Evolutionary conservation across 257 asterid genomes (phyloP), one percentile per base, ranked within the genome.

Genomic region (Rubia yunnanensis): DNA sequence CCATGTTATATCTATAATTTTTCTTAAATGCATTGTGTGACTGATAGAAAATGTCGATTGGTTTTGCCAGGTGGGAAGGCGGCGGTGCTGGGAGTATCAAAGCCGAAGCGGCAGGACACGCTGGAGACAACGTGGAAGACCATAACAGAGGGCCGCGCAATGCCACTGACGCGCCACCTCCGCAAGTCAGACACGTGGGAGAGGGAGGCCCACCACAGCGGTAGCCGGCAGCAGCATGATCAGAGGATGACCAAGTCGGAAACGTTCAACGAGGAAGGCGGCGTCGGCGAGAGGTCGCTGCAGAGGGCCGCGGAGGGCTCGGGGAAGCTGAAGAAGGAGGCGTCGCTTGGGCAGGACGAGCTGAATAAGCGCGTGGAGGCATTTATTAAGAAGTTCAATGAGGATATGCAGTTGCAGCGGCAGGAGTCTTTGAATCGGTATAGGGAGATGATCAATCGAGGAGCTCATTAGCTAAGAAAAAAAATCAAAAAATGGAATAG

Each of bases 71-170:
- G 96, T 65, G 88, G 86, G 50, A 88, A 82, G 77, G 61, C 75
- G 77, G 61, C 75, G 27, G 84, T 76, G 64, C 17, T 88, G 66
- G 84, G 91, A 54, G 95, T 91, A 30, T 76, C 87, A 17, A 86
- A 76, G 28, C 76, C 81, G 0, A 88, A 58, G 85, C 77, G 50
- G 71, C 94, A 86, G 13, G 96, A 84, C 76, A 91, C 98, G 28
- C 55, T 88, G 66, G 94, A 88, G 77, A 86, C 74, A 73, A 86
- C 96, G 62, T 91, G 98, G 98, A 88, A 81, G 65, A 81, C 90
- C 1, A 91, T 88, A 63, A 88, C 95, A 0, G 95, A 91, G 62
- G 98, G 95, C 0, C 94, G 92, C 0, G 69, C 90, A 20, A 77
- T 85, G 68, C 96, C 92, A 5, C 72, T 86, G 20, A 80, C 84